Base-by-base conservation (phyloP, 1,139 yeast species). In the Kluyveromyces sp. region DNA sequence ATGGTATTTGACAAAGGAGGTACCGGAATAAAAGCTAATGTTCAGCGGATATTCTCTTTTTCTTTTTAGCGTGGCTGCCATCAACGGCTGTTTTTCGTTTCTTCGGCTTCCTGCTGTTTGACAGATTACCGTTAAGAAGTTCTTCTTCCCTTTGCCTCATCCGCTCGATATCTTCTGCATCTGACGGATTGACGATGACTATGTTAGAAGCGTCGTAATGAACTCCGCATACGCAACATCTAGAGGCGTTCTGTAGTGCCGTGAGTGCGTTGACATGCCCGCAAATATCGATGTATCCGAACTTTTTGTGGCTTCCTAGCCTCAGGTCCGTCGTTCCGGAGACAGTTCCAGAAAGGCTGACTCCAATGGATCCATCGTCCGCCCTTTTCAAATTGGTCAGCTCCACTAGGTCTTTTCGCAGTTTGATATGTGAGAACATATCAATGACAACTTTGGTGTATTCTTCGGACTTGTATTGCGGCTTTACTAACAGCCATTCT, bases 321-420 rank as follows among this genome's bases (percentile, higher is more conserved):
- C 69, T 55, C 3, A 38, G 36, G 20, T 38, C 41, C 4, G 26
- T 19, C 9, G 36, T 33, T 18, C 13, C 11, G 12, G 34, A 16
- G 12, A 29, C 41, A 18, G n/a, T 7, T 30, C 36, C 41, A 4
- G 41, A 30, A 7, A 38, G 25, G 32, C 36, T 31, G 33, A 32
- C 30, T 17, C 41, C 41, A 6, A 33, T 19, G 11, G 26, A 16
- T 8, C 36, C 40, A 12, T 34, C 40, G 17, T 15, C 33, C 12
- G n/a, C 16, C 68, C 25, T 12, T 32, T 13, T 57, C 29, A 79
- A 49, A 41, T 54, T 53, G 19, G 41, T 42, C 11, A 58, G 43
- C 41, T 70, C 75, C 2, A 77, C 77, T 1, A 79, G 61, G 55
- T 80, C 85, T 44, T 70, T 70, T 7, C 75, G 42, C 2, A 70